Base-by-base conservation (phyloP, 78 protist species). In the Diacronema lutheri region DNA sequence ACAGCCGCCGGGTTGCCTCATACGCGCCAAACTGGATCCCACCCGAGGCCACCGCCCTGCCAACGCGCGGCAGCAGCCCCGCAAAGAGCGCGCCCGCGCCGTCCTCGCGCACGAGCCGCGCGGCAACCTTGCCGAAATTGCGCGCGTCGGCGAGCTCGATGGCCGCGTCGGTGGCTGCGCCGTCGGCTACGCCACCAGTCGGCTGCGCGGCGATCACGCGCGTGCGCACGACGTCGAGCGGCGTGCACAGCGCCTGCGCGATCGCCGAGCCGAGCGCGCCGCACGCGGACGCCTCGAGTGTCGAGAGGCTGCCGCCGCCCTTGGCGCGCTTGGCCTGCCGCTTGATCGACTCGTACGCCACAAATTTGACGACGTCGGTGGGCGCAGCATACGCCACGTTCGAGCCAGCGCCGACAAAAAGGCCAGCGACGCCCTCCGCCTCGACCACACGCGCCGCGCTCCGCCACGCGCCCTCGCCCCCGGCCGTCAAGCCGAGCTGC, bases 201-300 rank as follows among this genome's bases (percentile, higher is more conserved):
- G 58, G 33, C 12, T 0, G 12, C 5, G 21, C 0, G 31, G 79
- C 41, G 85, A 88, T 91, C 60, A 88, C 56, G 61, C 94, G 88
- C 21, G 89, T 71, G 77, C 87, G 86, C 20, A 68, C 92, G 23
- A 91, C 94, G 38, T 91, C 94, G 14, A 91, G 90, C 13, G 94
- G 94, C 13, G 94, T 91, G 23, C 92, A 76, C 35, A 89, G 20
- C 10, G 83, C 86, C 12, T 86, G 92, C 7, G 92, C 81, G 3
- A 60, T 13, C 64, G 79, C 88, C 9, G 92, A 90, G 23, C 88
- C 65, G 50, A 68, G 2, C 21, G 86, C 71, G 38, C 94, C 94
- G 60, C 88, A 83, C 20, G 58, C 25, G 3, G 94, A 60, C 6
- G 50, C 25, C 38, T 86, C 86, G 19, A 38, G 1, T 5, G 85